phyloP scores from a whole-genome alignment of 2,329 filamentous ascomycete genomes.

The Meredithiella fracta region DNA sequence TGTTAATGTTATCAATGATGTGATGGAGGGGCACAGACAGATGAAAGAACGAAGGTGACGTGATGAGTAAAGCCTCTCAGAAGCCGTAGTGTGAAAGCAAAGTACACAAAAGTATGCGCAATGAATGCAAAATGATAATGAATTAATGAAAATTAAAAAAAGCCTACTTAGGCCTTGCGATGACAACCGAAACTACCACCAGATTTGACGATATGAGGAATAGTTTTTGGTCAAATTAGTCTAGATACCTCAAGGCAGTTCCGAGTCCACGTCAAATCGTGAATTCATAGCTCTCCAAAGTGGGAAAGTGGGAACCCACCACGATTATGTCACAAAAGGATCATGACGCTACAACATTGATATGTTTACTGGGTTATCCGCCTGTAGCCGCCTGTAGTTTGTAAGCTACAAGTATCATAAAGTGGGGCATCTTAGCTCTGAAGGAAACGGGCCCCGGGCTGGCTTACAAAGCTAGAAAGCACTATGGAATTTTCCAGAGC shows the following conservation, averaged over 20 bases:
- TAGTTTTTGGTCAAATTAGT: background rate
- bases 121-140: no score
- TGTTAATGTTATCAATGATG: background rate
- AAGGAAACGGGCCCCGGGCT: background rate
- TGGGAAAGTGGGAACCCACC: background rate
- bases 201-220: background rate
- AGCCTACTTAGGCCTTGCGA: background rate
- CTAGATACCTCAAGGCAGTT: background rate
- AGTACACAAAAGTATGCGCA: background rate
- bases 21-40: background rate
- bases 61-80: no score
- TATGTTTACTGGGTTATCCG: background rate
- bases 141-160: background rate
- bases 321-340: background rate
- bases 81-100: background rate
- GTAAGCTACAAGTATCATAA: background rate
- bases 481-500: conserved; percentile 17
- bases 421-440: background rate
- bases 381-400: background rate
- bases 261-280: conserved; percentile 2
- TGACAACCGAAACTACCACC: background rate
- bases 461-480: conserved; percentile 10
- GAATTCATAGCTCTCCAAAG: background rate
- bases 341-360: background rate
- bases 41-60: no score